Conservation (phyloP, 441 rosid genomes). For the Metrosideros polymorpha region DNA sequence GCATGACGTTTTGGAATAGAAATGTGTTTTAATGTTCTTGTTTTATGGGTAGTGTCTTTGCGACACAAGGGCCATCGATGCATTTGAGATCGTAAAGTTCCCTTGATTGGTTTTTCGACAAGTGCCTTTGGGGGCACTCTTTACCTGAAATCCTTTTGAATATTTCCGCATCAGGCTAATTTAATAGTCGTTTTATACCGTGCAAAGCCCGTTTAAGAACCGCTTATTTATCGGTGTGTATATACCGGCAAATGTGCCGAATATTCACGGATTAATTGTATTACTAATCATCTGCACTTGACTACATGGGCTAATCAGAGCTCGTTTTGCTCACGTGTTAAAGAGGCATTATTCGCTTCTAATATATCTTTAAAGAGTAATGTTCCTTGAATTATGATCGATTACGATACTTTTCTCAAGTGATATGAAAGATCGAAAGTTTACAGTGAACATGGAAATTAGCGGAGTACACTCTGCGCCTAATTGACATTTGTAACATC, state of each 20-base stretch:
- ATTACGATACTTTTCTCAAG: not conserved
- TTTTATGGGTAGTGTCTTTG: not conserved
- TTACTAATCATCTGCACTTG: not conserved
- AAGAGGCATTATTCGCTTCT: not conserved
- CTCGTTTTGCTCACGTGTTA: not conserved
- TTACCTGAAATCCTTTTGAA: not conserved
- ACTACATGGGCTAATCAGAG: not conserved
- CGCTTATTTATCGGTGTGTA: not conserved
- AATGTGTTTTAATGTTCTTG: not conserved
- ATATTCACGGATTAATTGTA: not conserved
- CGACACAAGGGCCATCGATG: accelerated
- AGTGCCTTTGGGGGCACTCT: not conserved
- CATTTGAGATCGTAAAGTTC: not conserved
- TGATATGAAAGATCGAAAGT: not conserved
- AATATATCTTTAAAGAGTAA: not conserved
- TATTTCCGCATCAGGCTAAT: not conserved
- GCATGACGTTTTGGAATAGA: not conserved
- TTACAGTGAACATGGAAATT: not conserved
- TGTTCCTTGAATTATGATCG: not conserved
- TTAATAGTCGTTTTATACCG: not conserved
- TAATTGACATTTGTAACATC: not conserved
- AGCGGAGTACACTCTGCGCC: not conserved
- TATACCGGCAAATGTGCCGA: not conserved
- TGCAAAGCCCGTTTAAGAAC: not conserved
- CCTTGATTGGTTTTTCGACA: not conserved